Evolutionary conservation across 2,329 filamentous ascomycete species (phyloP), one percentile per base, ranked within the genome.

Genomic region (Cladosporium sp.): DNA sequence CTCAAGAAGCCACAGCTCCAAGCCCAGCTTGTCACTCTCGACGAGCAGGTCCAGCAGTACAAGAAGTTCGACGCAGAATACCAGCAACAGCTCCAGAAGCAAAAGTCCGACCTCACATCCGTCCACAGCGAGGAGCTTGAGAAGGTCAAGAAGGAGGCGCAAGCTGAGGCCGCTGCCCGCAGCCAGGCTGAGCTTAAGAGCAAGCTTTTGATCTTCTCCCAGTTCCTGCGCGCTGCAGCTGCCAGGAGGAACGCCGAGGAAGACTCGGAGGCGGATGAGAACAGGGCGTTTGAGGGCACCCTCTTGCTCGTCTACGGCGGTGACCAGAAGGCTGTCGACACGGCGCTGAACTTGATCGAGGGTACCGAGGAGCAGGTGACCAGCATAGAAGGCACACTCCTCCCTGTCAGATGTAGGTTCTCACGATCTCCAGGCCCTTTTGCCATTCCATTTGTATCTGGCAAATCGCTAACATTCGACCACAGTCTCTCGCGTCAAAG

Each of bases 211-310:
- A 82, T 87, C 29, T 81, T 95, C 69, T 92, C 91, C 5, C 90
- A 92, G 76, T 96, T 95, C 82, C 81, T 95, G 69, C 88, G 90
- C 70, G 85, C 93, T 44, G 91, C 91, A 67, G 91, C 91, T 66
- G 88, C 91, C 72, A 84, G 86, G 76, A 88, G 91, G 70, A 86
- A 91, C 72, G 84, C 87, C 23, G 89, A 91, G 74, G 90, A 88
- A 67, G 83, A 91, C 69, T 69, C 72, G 29, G 85, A 90, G 71
- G 84, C 86, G 5, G 90, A 93, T 65, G 90, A 94, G 80, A 92
- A 89, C 78, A 88, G 88, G 78, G 92, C 91, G 40, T 88, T 95
- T 67, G 91, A 96, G 79, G 91, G 91, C 62, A 88, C 92, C 37
- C 83, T 96, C 66, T 83, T 93, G 56, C 85, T 89, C 67, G 89